Evolutionary conservation across 768 basidiomycete genomes (phyloP).

Genomic region (Lenzites betulinus): DNA sequence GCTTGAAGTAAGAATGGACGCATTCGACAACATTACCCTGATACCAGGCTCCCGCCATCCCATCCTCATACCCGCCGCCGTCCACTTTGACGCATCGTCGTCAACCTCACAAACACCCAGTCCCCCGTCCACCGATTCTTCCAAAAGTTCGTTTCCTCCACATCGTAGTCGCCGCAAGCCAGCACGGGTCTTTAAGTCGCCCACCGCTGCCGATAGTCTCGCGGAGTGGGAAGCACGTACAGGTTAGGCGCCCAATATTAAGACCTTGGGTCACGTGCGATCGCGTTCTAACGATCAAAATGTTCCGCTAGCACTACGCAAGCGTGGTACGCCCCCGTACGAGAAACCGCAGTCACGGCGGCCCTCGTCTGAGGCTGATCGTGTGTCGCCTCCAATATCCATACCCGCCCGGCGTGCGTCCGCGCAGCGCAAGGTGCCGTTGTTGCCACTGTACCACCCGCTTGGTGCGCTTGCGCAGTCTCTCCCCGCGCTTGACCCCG

Average conservation of each 20-base stretch:
- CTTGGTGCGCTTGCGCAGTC: constrained; percentile 63
- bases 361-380: background rate
- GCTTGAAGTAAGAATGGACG: constrained; percentile 8
- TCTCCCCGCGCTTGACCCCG: constrained; percentile 63
- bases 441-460: constrained; percentile 69
- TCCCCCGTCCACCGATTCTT: background rate
- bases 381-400: background rate
- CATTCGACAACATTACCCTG: constrained; percentile 15
- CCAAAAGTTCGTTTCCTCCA: constrained; percentile 18
- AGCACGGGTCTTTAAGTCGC: constrained; percentile 57
- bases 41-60: constrained; percentile 21
- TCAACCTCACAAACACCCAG: constrained; percentile 12
- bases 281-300: constrained; percentile 17
- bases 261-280: constrained; percentile 16
- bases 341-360: constrained; percentile 2
- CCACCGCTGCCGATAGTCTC: constrained; percentile 39
- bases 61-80: constrained; percentile 14
- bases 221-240: constrained; percentile 18
- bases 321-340: constrained; percentile 21
- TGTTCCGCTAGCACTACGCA: constrained; percentile 17
- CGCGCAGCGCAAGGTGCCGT: constrained; percentile 13
- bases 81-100: constrained; percentile 3
- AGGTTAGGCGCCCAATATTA: constrained; percentile 28
- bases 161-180: constrained; percentile 55
- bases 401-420: background rate